These are phyloP conservation scores for Beauveria sp. DNA, from an alignment of 2,329 filamentous ascomycete genomes.

Conservation along the genomic window DNA sequence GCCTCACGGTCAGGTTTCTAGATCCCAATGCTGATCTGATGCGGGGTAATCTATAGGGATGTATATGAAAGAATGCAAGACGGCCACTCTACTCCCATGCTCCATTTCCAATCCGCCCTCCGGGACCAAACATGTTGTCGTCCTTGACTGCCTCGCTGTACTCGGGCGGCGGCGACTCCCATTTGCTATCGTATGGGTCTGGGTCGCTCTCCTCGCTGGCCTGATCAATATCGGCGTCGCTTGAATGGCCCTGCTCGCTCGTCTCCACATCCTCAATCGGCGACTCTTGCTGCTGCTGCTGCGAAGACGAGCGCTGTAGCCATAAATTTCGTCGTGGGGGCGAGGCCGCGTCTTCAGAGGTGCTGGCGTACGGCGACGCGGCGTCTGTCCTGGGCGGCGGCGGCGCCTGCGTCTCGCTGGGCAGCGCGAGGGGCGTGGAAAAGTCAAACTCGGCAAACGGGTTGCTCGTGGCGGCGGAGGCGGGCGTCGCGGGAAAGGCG, in stretches of 20 bases:
- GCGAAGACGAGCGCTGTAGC: neutral
- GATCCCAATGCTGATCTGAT: neutral
- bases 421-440: constrained; percentile 21
- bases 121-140: constrained; percentile 9
- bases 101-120: constrained; percentile 1
- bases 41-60: neutral
- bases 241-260: constrained; percentile 25
- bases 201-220: constrained; percentile 28
- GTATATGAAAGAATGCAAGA: neutral
- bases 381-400: neutral
- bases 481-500: constrained; percentile 5
- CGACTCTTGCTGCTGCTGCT: constrained; percentile 1
- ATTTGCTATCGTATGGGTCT: constrained; percentile 21
- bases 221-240: constrained; percentile 23
- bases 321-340: neutral
- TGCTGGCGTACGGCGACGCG: neutral
- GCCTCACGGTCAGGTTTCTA: neutral
- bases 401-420: neutral
- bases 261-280: constrained; percentile 25
- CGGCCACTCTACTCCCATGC: constrained; percentile 4
- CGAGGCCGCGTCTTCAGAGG: neutral
- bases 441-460: constrained; percentile 27
- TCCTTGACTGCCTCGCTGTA: constrained; percentile 10
- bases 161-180: constrained; percentile 12
- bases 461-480: constrained; percentile 10